Percentiles rank a stretch among this genome's conserved stretches.
phyloP scores from a whole-genome alignment of 2,329 filamentous ascomycete species.

The Calonectria hongkongensis region DNA sequence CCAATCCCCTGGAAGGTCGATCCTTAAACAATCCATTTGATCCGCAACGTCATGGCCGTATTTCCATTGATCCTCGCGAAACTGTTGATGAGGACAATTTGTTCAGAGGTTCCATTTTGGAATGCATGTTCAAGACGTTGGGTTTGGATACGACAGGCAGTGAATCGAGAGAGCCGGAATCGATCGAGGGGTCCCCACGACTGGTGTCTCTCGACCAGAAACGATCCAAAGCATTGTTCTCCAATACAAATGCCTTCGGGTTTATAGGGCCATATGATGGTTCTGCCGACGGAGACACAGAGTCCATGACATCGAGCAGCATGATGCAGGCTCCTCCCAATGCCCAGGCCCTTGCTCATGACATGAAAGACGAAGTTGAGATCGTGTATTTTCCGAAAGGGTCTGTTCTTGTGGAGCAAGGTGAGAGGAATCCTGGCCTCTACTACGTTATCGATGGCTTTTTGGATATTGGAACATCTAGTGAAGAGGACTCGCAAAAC shows the following conservation, averaged over 20 bases:
- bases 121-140: slow-evolving; percentile 96
- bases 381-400: slow-evolving; percentile 98
- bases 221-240: slow-evolving; percentile 85
- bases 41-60: slow-evolving; percentile 69
- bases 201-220: slow-evolving; percentile 89
- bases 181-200: slow-evolving; percentile 89
- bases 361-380: slow-evolving; percentile 93
- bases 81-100: slow-evolving; percentile 90
- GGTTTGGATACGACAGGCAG: slow-evolving; percentile 84
- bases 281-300: slow-evolving; percentile 87
- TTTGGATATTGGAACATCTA: slow-evolving; percentile 91
- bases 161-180: slow-evolving; percentile 79
- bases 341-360: slow-evolving; percentile 80
- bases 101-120: slow-evolving; percentile 91
- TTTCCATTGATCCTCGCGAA: slow-evolving; percentile 81
- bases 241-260: slow-evolving; percentile 85
- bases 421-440: slow-evolving; percentile 94
- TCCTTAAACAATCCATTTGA: slow-evolving; percentile 75
- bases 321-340: slow-evolving; percentile 77
- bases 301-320: slow-evolving; percentile 86
- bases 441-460: slow-evolving; percentile 99
- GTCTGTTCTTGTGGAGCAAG: slow-evolving; percentile 95
- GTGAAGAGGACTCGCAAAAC: slow-evolving; percentile 57
- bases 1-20: slow-evolving; percentile 69
- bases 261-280: slow-evolving; percentile 89